Base-by-base conservation (phyloP, 257 asterid genomes). In the Solanum piurae region DNA sequence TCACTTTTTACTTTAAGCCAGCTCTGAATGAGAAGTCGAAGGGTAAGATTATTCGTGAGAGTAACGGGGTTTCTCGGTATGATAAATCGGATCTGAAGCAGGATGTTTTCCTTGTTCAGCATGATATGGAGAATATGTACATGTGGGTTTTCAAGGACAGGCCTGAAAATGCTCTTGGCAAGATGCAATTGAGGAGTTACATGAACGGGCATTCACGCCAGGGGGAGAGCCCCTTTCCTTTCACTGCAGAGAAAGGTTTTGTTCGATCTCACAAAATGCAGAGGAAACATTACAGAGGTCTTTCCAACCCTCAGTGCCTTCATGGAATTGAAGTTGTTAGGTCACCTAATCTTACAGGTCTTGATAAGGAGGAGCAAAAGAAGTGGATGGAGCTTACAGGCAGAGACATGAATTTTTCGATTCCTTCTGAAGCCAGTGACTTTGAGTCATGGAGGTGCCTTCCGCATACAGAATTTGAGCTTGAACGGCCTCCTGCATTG, bases 111-210 rank as follows among this genome's bases (percentile, higher is more conserved):
- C 84, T 92, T 60, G 93, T 92, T 86, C 94, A 92, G 88, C 94
- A 92, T 87, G 94, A 92, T 79, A 90, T 92, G 93, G 94, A 92
- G 90, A 92, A 92, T 42, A 92, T 92, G 91, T 92, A 92, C 83
- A 92, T 92, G 94, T 92, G 94, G 94, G 94, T 92, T 58, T 92
- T 92, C 37, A 92, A 92, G 89, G 94, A 92, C 73, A 92, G 89
- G 83, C 94, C 94, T 55, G 94, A 92, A 38, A 92, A 92, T 86
- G 94, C 93, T 3, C 89, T 92, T 38, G 94, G 94, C 33, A 92
- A 92, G 93, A 92, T 92, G 93, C 93, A 92, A 87, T 85, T 92
- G 86, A 90, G 94, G 89, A 92, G 92, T 76, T 92, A 87, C 85
- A 92, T 92, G 94, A 92, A 92, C 46, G 94, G 94, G 33, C 94